Percentiles rank a stretch among this genome's conserved stretches.
phyloP scores from a whole-genome alignment of 202 grass and related monocot species.

The Elaeis oleifera region DNA sequence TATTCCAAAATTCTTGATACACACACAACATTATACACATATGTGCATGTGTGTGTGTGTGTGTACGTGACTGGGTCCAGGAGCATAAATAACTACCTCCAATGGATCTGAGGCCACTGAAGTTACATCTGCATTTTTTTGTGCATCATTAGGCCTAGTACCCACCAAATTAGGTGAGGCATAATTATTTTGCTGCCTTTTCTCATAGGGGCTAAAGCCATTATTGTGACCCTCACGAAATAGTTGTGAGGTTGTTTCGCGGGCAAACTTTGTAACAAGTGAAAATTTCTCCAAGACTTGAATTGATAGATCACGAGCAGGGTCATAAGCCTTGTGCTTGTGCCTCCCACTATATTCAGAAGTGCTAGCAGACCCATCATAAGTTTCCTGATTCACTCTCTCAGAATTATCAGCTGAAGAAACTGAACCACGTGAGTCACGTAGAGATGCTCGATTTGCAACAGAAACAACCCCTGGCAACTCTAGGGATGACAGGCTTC shows the following conservation, averaged over 20 bases:
- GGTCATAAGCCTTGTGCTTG: constrained; percentile 65
- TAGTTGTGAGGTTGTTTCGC: constrained; percentile 80
- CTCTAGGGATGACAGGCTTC: constrained; percentile 92
- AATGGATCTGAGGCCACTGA: constrained; percentile 34
- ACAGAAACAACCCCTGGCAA: constrained; percentile 68
- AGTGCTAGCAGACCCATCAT: constrained; percentile 39
- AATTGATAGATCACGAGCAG: constrained; percentile 66
- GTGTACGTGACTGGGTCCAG: not conserved
- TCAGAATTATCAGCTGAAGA: constrained; percentile 42
- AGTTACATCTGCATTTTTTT: constrained; percentile 36
- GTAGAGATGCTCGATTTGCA: constrained; percentile 59
- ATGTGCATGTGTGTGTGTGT: too few relatives aligned
- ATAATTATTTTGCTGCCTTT: constrained; percentile 37
- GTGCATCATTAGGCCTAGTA: constrained; percentile 38
- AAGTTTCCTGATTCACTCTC: constrained; percentile 25
- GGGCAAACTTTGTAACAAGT: constrained; percentile 88
- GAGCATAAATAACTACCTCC: constrained; percentile 44
- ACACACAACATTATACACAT: too few relatives aligned
- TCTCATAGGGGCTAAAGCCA: constrained; percentile 46
- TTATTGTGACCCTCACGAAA: constrained; percentile 66
- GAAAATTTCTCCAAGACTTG: constrained; percentile 99
- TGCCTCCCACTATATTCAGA: constrained; percentile 46
- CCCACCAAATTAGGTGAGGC: constrained; percentile 30
- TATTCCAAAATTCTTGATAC: too few relatives aligned
- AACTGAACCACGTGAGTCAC: constrained; percentile 47